These are phyloP conservation scores for Diplocarpon rosae DNA, from an alignment of 2,329 filamentous ascomycete species.

Conservation along the genomic window DNA sequence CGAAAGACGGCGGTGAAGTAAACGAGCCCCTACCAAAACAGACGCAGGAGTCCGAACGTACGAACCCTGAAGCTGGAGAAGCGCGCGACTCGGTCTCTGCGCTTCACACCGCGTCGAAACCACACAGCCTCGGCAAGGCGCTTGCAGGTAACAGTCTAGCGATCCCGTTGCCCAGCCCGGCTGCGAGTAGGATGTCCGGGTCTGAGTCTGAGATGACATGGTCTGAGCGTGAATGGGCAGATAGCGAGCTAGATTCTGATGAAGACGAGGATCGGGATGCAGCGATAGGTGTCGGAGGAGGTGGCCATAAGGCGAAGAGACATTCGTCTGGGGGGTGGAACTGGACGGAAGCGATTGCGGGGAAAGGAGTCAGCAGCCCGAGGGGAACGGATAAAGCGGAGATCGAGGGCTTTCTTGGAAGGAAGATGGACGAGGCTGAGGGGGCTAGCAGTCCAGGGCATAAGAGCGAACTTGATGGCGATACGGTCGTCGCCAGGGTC, in stretches of 20 bases:
- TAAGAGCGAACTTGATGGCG: conserved; percentile 1
- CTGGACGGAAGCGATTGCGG: conserved; percentile 45
- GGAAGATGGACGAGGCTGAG: neutral
- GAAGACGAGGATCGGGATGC: conserved; percentile 28
- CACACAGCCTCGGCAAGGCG: conserved; percentile 12
- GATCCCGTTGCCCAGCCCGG: neutral
- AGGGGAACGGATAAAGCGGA: conserved; percentile 18
- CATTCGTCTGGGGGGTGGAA: conserved; percentile 32
- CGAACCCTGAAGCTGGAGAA: conserved; percentile 37
- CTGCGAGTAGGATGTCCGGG: conserved; percentile 8
- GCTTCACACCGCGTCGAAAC: conserved; percentile 14
- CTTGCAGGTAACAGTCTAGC: conserved; percentile 2
- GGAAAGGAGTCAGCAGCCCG: conserved; percentile 27
- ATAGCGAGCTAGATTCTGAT: conserved; percentile 39
- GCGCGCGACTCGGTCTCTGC: conserved; percentile 29
- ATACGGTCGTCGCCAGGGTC: conserved; percentile 7
- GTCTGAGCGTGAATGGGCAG: conserved; percentile 55
- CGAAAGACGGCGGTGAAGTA: conserved; percentile 55
- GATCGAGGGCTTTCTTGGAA: conserved; percentile 19
- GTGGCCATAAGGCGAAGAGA: conserved; percentile 9
- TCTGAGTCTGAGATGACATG: conserved; percentile 43
- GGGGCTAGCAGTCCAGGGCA: neutral
- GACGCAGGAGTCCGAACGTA: conserved; percentile 30
- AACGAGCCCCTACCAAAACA: conserved; percentile 25
- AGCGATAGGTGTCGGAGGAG: conserved; percentile 5